phyloP scores from a whole-genome alignment of 164 flowering plant genomes.

The Annona cherimola region DNA sequence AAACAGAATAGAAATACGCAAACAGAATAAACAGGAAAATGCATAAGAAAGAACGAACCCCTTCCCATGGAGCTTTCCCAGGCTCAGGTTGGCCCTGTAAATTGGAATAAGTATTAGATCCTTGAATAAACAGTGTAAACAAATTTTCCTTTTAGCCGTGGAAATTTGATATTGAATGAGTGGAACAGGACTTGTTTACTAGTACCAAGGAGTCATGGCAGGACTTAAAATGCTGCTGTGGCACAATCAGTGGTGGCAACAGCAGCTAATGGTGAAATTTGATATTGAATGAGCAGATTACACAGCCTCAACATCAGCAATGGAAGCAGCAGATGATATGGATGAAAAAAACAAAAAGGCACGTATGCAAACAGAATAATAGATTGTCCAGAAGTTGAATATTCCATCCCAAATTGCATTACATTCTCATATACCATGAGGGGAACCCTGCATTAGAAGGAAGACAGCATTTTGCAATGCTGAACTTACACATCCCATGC shows the following conservation, averaged over 20 bases:
- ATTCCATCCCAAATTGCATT: too few species aligned
- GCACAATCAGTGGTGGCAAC: too few species aligned
- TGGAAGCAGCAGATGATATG: neutral
- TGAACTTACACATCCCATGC: too few species aligned
- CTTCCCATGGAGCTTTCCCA: constrained; percentile 91
- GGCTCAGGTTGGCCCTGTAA: constrained; percentile 64
- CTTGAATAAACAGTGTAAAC: neutral
- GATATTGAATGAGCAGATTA: neutral
- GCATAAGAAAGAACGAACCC: constrained; percentile 48
- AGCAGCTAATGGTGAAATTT: too few species aligned
- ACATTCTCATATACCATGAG: too few species aligned
- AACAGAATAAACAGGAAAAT: neutral
- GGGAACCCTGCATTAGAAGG: too few species aligned
- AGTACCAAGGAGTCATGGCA: neutral
- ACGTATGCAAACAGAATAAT: too few species aligned
- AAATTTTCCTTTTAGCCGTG: neutral
- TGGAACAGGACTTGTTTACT: neutral
- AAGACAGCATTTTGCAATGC: too few species aligned
- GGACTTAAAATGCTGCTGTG: neutral
- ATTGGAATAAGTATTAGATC: neutral
- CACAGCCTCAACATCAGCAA: neutral
- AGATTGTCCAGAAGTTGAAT: too few species aligned
- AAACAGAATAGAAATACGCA: neutral
- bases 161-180: neutral
- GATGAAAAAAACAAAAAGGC: neutral